phyloP scores from a whole-genome alignment of 164 flowering plant genomes.

The Vitis amurensis region DNA sequence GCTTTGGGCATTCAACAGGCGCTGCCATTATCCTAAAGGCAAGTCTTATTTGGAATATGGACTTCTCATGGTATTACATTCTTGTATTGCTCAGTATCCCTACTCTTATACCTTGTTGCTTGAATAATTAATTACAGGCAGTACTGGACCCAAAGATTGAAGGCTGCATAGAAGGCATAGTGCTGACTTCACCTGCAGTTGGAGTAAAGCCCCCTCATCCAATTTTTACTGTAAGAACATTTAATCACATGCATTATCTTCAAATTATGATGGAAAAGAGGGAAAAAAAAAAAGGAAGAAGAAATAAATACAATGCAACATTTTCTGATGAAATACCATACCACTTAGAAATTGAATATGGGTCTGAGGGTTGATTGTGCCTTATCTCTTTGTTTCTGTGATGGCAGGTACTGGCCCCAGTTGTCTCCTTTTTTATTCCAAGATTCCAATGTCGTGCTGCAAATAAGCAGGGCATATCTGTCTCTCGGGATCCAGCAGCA shows the following conservation, averaged over 20 bases:
- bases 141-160: slow-evolving; percentile 65
- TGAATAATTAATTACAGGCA: slow-evolving; percentile 37
- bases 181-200: slow-evolving; percentile 85
- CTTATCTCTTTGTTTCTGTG: slow-evolving; percentile 6
- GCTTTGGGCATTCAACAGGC: slow-evolving; percentile 94
- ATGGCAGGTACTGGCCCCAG: slow-evolving; percentile 75
- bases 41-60: neutral
- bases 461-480: slow-evolving; percentile 57
- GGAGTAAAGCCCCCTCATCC: slow-evolving; percentile 89
- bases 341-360: neutral
- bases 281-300: no score
- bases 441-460: slow-evolving; percentile 67
- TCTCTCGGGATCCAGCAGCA: slow-evolving; percentile 79
- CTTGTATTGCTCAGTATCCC: no score
- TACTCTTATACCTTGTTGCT: neutral
- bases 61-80: neutral
- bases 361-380: no score
- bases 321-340: no score
- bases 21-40: slow-evolving; percentile 84
- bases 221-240: slow-evolving; percentile 45
- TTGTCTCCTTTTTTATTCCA: slow-evolving; percentile 63
- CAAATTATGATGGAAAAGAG: no score
- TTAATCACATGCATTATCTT: no score
- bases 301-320: no score
- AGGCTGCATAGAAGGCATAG: slow-evolving; percentile 49